Conservation (phyloP, 352 stramenopile species). For the Phytophthora citrophthora region DNA sequence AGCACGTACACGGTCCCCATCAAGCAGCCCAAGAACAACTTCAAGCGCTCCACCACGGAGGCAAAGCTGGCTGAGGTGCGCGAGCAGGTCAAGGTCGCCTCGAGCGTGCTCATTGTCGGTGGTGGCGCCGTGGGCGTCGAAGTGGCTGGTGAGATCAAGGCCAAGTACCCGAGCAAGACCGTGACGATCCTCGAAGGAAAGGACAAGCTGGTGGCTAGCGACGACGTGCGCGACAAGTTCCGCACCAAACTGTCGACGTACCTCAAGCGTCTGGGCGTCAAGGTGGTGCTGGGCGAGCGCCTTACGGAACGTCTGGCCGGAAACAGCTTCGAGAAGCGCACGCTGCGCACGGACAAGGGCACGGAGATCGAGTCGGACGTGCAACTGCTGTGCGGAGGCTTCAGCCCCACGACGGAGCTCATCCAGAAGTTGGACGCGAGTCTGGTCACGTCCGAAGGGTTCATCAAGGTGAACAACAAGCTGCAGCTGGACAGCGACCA, state of each 20-base stretch:
- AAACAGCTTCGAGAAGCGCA: conserved; percentile 50
- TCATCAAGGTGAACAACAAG: conserved; percentile 54
- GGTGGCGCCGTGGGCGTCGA: conserved; percentile 64
- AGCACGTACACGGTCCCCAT: conserved; percentile 67
- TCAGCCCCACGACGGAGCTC: conserved; percentile 48
- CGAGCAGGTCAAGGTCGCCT: conserved; percentile 47
- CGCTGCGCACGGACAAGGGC: conserved; percentile 54
- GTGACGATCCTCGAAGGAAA: conserved; percentile 59
- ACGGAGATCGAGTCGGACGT: conserved; percentile 61
- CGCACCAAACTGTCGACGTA: conserved; percentile 43
- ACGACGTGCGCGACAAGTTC: conserved; percentile 57
- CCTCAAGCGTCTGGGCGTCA: conserved; percentile 48
- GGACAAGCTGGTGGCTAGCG: conserved; percentile 38
- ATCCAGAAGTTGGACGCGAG: conserved; percentile 42
- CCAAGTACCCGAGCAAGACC: conserved; percentile 58
- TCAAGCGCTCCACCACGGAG: conserved; percentile 39
- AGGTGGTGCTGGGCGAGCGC: conserved; percentile 56
- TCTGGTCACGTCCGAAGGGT: conserved; percentile 44
- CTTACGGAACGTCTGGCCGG: conserved; percentile 40
- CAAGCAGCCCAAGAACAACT: conserved; percentile 51
- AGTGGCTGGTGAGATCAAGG: conserved; percentile 62
- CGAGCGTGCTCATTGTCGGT: conserved; percentile 65
- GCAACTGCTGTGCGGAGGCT: conserved; percentile 49
- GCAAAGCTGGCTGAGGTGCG: conserved; percentile 42
- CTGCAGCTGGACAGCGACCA: conserved; percentile 51